Conservation (phyloP, 2,329 filamentous ascomycete genomes). For the Bimuria novae-zelandiae region DNA sequence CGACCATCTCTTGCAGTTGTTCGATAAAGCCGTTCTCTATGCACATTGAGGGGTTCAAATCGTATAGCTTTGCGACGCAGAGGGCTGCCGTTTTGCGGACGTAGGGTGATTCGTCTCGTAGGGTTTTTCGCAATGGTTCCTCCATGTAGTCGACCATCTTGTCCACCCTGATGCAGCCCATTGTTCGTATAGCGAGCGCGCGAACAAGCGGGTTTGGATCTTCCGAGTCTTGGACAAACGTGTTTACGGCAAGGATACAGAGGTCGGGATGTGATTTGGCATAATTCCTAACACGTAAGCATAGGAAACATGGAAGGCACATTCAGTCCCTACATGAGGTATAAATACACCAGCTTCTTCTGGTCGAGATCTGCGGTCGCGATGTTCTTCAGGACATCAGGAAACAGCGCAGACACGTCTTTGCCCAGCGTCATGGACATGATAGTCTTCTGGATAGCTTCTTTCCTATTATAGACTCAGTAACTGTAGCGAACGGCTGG, state of each 20-base stretch:
- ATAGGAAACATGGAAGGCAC: background rate
- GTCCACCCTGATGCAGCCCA: conserved; percentile 97
- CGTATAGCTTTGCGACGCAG: conserved; percentile 96
- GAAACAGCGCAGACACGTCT: conserved; percentile 95
- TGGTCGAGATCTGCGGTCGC: conserved; percentile 93
- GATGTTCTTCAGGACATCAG: conserved; percentile 98
- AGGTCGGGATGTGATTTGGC: conserved; percentile 98
- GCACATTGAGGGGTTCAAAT: conserved; percentile 89
- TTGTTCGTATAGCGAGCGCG: conserved; percentile 93
- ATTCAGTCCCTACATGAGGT: conserved; percentile 73
- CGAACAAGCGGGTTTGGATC: conserved; percentile 95
- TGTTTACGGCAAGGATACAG: conserved; percentile 98
- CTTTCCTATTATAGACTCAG: conserved; percentile 67
- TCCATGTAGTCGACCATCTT: conserved; percentile 99
- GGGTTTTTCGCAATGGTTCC: conserved; percentile 91
- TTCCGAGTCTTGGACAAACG: conserved; percentile 98
- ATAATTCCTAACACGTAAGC: conserved; percentile 75
- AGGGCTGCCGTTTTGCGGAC: conserved; percentile 98
- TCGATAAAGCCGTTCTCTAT: conserved; percentile 97
- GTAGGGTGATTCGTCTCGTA: conserved; percentile 96
- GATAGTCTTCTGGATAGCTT: conserved; percentile 99
- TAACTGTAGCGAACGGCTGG: conserved; percentile 16
- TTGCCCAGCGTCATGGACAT: conserved; percentile 99
- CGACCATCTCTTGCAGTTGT: conserved; percentile 91
- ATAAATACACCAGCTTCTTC: conserved; percentile 99